Base-by-base conservation (phyloP, 1,139 yeast species). In the Lodderomyces beijingensis region DNA sequence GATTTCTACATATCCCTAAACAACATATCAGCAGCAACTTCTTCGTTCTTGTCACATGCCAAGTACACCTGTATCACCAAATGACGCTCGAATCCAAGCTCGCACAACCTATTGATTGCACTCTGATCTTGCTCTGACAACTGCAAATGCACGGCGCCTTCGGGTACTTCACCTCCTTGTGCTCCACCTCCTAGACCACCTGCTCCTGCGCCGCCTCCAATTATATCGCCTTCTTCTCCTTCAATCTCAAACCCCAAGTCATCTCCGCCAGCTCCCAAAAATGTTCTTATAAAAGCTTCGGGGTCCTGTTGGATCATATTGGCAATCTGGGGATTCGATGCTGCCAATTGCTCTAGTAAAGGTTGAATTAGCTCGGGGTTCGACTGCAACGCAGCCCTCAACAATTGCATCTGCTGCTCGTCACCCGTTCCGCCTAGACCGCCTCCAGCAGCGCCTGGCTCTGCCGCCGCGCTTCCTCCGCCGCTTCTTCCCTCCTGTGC, bases 31-130 rank as follows among this genome's bases (percentile, higher is more conserved):
- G 97, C 98, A 28, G 98, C 88, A 49, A 87, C 75, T 65, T 91
- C 96, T 63, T 91, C 98, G 61, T 91, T 88, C 66, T 89, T 91
- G 53, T 93, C 98, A 59, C 98, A 91, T 29, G 97, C 98, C 73
- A 93, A 81, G 63, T 87, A 93, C 23, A 94, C 95, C 64, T 89
- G 96, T 41, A 89, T 77, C 32, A 85, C 98, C 42, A 84, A 65
- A 49, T 80, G 74, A 47, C 95, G 76, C 45, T 86, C 95, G 53
- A 91, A 91, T 0, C 99, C 99, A 45, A 91, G 72, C 54, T 84
- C 97, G 55, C 94, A 82, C 45, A 91, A 70, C 54, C 98, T 77
- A 44, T 74, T 73, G 43, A 91, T 86, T 16, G 98, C 96, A 40
- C 72, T 86, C 53, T 83, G 82, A 55, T 91, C 99, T 48, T 82